Evolutionary conservation across 768 basidiomycete species (phyloP).

Genomic region (Agaricus blazei): DNA sequence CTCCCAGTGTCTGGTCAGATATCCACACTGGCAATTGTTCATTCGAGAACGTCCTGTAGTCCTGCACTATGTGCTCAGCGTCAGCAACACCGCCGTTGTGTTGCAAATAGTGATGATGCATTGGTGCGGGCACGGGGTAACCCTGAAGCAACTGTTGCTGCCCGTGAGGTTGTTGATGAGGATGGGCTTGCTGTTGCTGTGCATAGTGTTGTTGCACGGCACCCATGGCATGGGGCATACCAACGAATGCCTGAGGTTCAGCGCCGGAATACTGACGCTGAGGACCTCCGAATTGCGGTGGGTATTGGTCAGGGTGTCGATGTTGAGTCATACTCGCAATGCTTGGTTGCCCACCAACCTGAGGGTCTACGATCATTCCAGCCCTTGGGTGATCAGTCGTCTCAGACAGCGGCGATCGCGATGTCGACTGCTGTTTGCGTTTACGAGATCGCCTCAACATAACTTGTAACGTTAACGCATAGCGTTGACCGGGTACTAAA

Average conservation of each 20-base stretch:
- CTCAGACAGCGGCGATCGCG: conserved; percentile 56
- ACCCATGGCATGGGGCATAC: neutral
- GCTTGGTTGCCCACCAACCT: conserved; percentile 19
- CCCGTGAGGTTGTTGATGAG: conserved; percentile 7
- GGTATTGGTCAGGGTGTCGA: conserved; percentile 44
- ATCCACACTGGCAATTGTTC: conserved; percentile 85
- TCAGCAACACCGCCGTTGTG: conserved; percentile 23
- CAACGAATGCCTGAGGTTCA: conserved; percentile 24
- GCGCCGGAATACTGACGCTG: conserved; percentile 23
- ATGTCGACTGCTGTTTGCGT: conserved; percentile 47
- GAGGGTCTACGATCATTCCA: conserved; percentile 39
- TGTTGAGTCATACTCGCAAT: conserved; percentile 26
- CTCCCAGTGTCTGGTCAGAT: conserved; percentile 78
- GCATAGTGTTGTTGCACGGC: conserved; percentile 19
- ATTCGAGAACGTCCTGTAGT: conserved; percentile 64
- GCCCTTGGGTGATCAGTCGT: conserved; percentile 21
- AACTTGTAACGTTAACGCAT: conserved; percentile 83
- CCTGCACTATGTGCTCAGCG: conserved; percentile 72
- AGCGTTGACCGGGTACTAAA: conserved; percentile 87
- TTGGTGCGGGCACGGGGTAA: conserved; percentile 17
- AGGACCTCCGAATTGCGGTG: conserved; percentile 51
- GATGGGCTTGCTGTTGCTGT: neutral
- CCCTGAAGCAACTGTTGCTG: conserved; percentile 21
- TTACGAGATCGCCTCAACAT: conserved; percentile 80
- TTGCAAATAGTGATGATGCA: conserved; percentile 14